Conservation (phyloP, 352 stramenopile species). For the Phytopythium boreale region DNA sequence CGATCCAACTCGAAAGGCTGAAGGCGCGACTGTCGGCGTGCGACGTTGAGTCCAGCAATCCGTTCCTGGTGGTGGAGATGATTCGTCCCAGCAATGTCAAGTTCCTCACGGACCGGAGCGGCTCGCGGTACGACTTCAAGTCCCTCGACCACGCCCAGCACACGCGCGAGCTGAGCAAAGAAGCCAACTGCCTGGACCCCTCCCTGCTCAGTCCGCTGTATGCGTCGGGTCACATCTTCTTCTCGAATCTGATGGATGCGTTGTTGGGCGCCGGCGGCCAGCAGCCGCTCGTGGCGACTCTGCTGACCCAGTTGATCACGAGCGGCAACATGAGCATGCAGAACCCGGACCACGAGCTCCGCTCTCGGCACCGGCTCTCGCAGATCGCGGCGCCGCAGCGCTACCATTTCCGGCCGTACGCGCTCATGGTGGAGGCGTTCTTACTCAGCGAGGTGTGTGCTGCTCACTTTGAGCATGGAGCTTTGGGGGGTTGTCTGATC, state of each 20-base stretch:
- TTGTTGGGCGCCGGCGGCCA: conserved; percentile 59
- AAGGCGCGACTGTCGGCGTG: conserved; percentile 10
- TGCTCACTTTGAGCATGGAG: background rate
- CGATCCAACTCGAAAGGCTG: conserved; percentile 39
- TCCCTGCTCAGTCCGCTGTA: conserved; percentile 58
- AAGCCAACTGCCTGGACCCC: conserved; percentile 54
- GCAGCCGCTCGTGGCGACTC: conserved; percentile 58
- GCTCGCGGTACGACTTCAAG: conserved; percentile 41
- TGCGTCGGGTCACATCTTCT: conserved; percentile 62
- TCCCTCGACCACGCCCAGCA: conserved; percentile 28
- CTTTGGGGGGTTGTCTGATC: background rate
- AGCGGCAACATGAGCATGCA: conserved; percentile 51
- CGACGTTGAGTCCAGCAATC: conserved; percentile 21
- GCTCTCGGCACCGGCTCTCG: conserved; percentile 37
- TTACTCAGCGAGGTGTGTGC: conserved; percentile 51
- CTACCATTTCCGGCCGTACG: conserved; percentile 62
- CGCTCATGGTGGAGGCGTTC: conserved; percentile 47
- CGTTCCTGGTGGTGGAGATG: conserved; percentile 67
- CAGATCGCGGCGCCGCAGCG: conserved; percentile 52
- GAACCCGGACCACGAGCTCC: conserved; percentile 42
- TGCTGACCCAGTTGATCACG: conserved; percentile 62
- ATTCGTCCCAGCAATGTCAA: conserved; percentile 72
- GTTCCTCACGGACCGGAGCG: conserved; percentile 56
- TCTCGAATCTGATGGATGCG: conserved; percentile 71
- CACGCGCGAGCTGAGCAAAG: conserved; percentile 41